These are phyloP conservation scores for Mortierella sp. DNA, from an alignment of 371 early-diverging fungal genomes.

Conservation along the genomic window DNA sequence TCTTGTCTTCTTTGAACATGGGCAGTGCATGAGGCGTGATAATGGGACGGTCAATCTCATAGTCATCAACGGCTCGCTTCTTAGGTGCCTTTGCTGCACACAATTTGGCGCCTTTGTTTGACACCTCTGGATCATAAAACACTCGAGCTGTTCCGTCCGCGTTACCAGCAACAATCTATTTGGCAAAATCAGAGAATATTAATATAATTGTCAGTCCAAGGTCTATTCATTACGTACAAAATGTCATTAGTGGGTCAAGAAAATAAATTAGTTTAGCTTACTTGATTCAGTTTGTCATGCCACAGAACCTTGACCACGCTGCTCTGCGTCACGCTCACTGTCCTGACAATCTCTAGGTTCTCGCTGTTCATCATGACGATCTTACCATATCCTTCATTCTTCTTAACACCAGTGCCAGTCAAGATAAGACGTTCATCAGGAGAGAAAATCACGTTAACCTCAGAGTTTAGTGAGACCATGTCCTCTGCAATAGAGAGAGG, in stretches of 20 bases:
- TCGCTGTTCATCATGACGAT: conserved; percentile 78
- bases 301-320: conserved; percentile 86
- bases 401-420: conserved; percentile 77
- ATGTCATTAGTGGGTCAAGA: not conserved
- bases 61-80: conserved; percentile 76
- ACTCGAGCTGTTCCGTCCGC: conserved; percentile 82
- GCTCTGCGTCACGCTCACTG: conserved; percentile 68
- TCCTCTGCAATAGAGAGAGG: conserved; percentile 73
- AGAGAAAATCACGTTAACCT: conserved; percentile 89
- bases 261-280: conserved; percentile 16
- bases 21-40: conserved; percentile 91
- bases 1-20: conserved; percentile 84
- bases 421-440: conserved; percentile 85
- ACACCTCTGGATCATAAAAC: conserved; percentile 81
- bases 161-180: conserved; percentile 80
- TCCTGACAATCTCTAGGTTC: conserved; percentile 70
- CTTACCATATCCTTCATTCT: conserved; percentile 77
- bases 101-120: conserved; percentile 82
- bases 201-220: not conserved
- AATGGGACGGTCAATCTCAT: conserved; percentile 77
- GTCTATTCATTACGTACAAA: not conserved
- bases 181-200: not conserved
- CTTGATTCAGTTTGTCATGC: conserved; percentile 92
- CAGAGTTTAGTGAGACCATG: conserved; percentile 78
- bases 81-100: conserved; percentile 78